phyloP scores from a whole-genome alignment of 352 stramenopile genomes.

The Globisporangium acanthophoron region DNA sequence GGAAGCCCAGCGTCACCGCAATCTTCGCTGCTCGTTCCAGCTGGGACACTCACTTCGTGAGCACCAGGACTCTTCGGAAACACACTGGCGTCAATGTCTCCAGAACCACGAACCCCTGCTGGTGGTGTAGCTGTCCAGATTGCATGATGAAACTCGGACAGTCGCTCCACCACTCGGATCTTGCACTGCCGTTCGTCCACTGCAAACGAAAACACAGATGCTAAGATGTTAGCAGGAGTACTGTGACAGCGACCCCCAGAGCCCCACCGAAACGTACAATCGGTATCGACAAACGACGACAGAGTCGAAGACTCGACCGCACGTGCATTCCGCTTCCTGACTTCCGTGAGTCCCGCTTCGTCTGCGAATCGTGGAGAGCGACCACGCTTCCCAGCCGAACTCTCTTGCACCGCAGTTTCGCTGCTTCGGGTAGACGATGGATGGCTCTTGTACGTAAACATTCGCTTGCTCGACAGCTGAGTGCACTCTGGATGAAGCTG shows the following conservation, averaged over 20 bases:
- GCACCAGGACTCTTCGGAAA: not conserved
- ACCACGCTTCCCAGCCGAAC: slow-evolving; percentile 36
- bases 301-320: slow-evolving; percentile 26
- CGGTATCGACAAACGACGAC: slow-evolving; percentile 65
- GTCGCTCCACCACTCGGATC: slow-evolving; percentile 78
- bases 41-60: not conserved
- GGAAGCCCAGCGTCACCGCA: not conserved
- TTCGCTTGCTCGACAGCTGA: slow-evolving; percentile 40
- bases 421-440: not conserved
- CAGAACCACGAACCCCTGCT: slow-evolving; percentile 1
- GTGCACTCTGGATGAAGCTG: slow-evolving; percentile 20
- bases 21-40: not conserved
- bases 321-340: slow-evolving; percentile 1
- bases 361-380: slow-evolving; percentile 24
- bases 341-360: not conserved
- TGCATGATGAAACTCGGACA: slow-evolving; percentile 78
- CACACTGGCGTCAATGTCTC: not conserved
- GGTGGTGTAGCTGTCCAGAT: slow-evolving; percentile 51
- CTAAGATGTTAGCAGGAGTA: not conserved
- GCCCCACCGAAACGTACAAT: slow-evolving; percentile 28
- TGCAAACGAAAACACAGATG: slow-evolving; percentile 21
- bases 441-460: slow-evolving; percentile 57
- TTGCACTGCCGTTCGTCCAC: slow-evolving; percentile 86
- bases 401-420: not conserved
- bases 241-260: not conserved